Base-by-base conservation (phyloP, 345 rosid genomes). In the Draba incana region DNA sequence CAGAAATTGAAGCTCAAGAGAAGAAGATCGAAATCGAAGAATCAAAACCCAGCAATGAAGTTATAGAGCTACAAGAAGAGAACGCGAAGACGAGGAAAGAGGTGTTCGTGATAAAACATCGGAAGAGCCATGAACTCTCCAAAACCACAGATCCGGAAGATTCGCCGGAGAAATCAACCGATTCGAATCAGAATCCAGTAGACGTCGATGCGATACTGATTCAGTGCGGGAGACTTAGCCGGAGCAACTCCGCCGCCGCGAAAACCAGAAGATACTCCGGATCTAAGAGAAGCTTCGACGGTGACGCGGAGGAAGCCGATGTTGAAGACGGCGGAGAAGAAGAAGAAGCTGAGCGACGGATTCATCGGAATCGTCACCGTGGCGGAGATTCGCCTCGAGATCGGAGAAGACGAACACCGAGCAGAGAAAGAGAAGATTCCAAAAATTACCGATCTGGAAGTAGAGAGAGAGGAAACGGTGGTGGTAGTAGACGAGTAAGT, bases 191-290 rank as follows among this genome's bases (percentile, higher is more conserved):
- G 2, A 73, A 43, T 6, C 59, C 59, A 24, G 33, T 57, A 25
- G 99, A 94, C 64, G 78, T 94, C 16, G 96, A 94, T 46, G 97
- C 97, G 35, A 91, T 94, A 66, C 80, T 94, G 56, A 88, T 91
- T 25, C 99, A 94, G 14, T 94, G 99, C 42, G 99, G 97, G 15
- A 83, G 92, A 70, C 86, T 94, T 24, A 90, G 97, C 83, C 76
- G 92, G 48, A 91, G 86, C 75, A 89, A 86, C 71, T 90, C 98
- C 2, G 83, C 84, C 1, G 69, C 80, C 3, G 75, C 79, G 13
- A 81, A 84, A 1, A 75, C 81, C 6, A 75, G 82, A 27, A 89
- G 82, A 27, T 87, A 87, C 33, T 84, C 96, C 0, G 97, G 99
- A n/a, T 87, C 92, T 10, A 94, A 94, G 78, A 83, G 99, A 49